phyloP scores from a whole-genome alignment of 2,329 filamentous ascomycete genomes.

The Phialophora chinensis region DNA sequence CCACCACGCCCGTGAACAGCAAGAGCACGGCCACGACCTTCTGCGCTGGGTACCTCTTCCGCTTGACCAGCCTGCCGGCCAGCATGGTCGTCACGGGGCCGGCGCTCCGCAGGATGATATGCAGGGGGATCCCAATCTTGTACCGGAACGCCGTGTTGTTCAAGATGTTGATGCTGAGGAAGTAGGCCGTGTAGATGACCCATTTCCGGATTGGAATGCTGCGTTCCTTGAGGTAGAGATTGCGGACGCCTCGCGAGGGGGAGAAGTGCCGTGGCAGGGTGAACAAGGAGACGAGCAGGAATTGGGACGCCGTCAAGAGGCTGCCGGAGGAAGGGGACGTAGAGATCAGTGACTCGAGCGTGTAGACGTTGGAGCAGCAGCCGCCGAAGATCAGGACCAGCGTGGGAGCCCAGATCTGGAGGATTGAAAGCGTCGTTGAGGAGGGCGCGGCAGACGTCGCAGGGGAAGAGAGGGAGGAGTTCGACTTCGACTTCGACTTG shows the following conservation, averaged over 20 bases:
- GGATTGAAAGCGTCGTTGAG: slow-evolving; percentile 19
- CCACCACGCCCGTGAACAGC: slow-evolving; percentile 83
- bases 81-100: slow-evolving; percentile 95
- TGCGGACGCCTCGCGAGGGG: slow-evolving; percentile 57
- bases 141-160: slow-evolving; percentile 99
- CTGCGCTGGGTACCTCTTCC: slow-evolving; percentile 76
- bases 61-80: slow-evolving; percentile 82
- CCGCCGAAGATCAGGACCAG: slow-evolving; percentile 90
- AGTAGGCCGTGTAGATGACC: slow-evolving; percentile 85
- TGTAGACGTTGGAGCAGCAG: slow-evolving; percentile 96
- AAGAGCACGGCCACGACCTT: slow-evolving; percentile 83
- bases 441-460: not conserved
- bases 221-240: slow-evolving; percentile 76
- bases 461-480: not conserved
- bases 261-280: slow-evolving; percentile 80
- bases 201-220: slow-evolving; percentile 83
- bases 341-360: slow-evolving; percentile 91
- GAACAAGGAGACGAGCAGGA: slow-evolving; percentile 78
- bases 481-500: not conserved
- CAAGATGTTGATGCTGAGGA: slow-evolving; percentile 90
- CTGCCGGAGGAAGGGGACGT: slow-evolving; percentile 83
- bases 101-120: slow-evolving; percentile 94
- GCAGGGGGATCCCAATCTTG: slow-evolving; percentile 92
- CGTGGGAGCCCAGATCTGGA: slow-evolving; percentile 56
- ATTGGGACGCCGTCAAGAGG: slow-evolving; percentile 88